Base-by-base conservation (phyloP, 495 filamentous ascomycete genomes). In the Massariosphaeria phaeospora region DNA sequence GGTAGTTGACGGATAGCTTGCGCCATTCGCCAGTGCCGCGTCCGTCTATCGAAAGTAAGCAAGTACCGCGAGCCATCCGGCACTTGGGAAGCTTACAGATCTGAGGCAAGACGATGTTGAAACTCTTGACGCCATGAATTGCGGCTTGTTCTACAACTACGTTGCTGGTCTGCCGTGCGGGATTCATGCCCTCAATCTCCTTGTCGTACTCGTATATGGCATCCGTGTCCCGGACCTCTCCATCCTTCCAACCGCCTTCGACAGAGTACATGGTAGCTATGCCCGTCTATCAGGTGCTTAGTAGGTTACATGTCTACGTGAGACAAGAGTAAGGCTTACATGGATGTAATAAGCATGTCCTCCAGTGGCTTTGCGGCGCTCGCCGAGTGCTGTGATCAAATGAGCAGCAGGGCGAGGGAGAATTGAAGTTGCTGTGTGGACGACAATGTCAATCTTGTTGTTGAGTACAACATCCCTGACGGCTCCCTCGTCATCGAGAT, bases 1-100 rank as follows among this genome's bases (percentile, higher is more conserved):
- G 70, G 24, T 71, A 66, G 24, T 52, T 63, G 10, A 71, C 67
- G 38, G 70, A 72, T 25, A 71, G 44, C 54, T 71, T 67, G 52
- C 64, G 67, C 66, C 68, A 68, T 63, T 69, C 36, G 36, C 70
- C 70, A 33, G 38, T 64, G 26, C 70, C 70, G 57, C 51, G 58
- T 21, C 70, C 70, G 52, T 72, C 70, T 72, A 56, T 55, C 17
- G 26, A 7, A 33, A 33, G 7, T 33, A 20, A 15, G 9, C 46
- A 11, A 7, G 46, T 35, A n/a, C 29, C 9, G 27, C 12, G 21
- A 44, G 21, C 26, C 3, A 24, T 33, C 26, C 25, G 10, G 40
- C 42, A 48, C 15, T 11, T 34, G 47, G 20, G 25, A 50, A 46
- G 59, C 69, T 68, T 52, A 72, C 68, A 72, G 38, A 67, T 61